Conservation (phyloP, 225 moss, liverwort and hornwort genomes). For the Physcomitrellopsis africana region DNA sequence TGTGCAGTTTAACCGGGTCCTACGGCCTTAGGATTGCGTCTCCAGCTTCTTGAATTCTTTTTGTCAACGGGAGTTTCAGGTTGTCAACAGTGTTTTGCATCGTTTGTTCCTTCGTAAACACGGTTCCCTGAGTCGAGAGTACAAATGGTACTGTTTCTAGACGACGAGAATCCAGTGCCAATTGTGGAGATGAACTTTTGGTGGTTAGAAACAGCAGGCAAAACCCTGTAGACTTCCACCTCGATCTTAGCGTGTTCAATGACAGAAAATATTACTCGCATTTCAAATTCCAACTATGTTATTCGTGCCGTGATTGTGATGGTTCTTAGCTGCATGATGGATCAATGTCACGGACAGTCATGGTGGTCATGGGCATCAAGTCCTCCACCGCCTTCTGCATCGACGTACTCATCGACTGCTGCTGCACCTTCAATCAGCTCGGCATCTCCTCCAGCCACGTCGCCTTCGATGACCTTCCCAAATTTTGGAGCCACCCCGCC, state of each 20-base stretch:
- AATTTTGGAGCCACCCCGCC: neutral
- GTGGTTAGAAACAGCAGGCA: constrained; percentile 19
- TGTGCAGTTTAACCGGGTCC: constrained; percentile 14
- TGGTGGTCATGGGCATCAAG: constrained; percentile 39
- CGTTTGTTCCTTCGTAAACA: neutral
- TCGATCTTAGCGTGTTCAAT: constrained; percentile 17
- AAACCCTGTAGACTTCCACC: neutral
- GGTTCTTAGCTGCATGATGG: constrained; percentile 30
- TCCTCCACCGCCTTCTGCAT: constrained; percentile 31
- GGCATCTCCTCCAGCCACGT: neutral
- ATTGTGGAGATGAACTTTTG: neutral
- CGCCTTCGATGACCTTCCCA: neutral
- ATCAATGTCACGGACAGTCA: constrained; percentile 30
- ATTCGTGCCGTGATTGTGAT: constrained; percentile 24
- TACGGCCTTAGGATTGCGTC: constrained; percentile 2
- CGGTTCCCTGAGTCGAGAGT: neutral
- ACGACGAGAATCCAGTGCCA: constrained; percentile 7
- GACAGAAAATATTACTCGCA: constrained; percentile 17
- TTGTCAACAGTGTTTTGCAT: neutral
- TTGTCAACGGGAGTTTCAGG: constrained; percentile 13
- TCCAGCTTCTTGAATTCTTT: constrained; percentile 18
- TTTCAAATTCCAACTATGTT: constrained; percentile 25
- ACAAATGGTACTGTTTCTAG: neutral
- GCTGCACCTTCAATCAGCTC: neutral
- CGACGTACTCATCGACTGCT: constrained; percentile 5